Percentiles rank a stretch among this genome's conserved stretches.
These are phyloP conservation scores for Kurtzmaniella fragi DNA, from an alignment of 805 yeast species.

Conservation along the genomic window DNA sequence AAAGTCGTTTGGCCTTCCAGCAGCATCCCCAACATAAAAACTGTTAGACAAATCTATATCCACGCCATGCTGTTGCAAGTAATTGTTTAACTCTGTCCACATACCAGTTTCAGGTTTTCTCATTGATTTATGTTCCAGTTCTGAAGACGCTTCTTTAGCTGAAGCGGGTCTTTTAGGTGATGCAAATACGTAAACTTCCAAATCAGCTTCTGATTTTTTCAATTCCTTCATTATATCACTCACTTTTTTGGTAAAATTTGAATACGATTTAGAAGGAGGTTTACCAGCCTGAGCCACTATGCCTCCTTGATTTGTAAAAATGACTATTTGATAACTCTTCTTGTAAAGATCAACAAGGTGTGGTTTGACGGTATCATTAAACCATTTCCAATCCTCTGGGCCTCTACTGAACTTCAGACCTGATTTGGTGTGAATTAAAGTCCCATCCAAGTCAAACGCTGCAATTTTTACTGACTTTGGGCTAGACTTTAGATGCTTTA, in stretches of 20 bases:
- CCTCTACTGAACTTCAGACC: slow-evolving; percentile 54
- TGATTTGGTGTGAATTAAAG: slow-evolving; percentile 63
- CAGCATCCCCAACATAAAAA: slow-evolving; percentile 93
- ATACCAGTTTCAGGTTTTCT: slow-evolving; percentile 80
- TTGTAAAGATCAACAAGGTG: slow-evolving; percentile 18
- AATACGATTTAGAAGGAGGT: slow-evolving; percentile 22
- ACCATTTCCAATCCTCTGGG: slow-evolving; percentile 71
- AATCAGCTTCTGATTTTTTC: slow-evolving; percentile 14
- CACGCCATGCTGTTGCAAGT: slow-evolving; percentile 18
- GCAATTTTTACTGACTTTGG: slow-evolving; percentile 39
- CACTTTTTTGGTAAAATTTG: slow-evolving; percentile 40
- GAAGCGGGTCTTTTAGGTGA: slow-evolving; percentile 51
- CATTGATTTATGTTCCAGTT: slow-evolving; percentile 31
- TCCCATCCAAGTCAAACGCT: slow-evolving; percentile 83
- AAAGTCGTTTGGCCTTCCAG: slow-evolving; percentile 75
- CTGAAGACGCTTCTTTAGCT: slow-evolving; percentile 18
- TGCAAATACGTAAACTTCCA: slow-evolving; percentile 48
- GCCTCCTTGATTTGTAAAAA: slow-evolving; percentile 86
- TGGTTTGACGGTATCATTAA: slow-evolving; percentile 18
- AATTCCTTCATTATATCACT: slow-evolving; percentile 29
- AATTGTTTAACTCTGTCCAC: slow-evolving; percentile 54
- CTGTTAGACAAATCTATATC: slow-evolving; percentile 40
- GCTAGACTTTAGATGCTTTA: slow-evolving; percentile 1
- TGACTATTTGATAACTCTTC: slow-evolving; percentile 43
- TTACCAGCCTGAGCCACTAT: slow-evolving; percentile 33